These are phyloP conservation scores for Cladophialophora psammophila DNA, from an alignment of 2,329 filamentous ascomycete species.

Conservation along the genomic window DNA sequence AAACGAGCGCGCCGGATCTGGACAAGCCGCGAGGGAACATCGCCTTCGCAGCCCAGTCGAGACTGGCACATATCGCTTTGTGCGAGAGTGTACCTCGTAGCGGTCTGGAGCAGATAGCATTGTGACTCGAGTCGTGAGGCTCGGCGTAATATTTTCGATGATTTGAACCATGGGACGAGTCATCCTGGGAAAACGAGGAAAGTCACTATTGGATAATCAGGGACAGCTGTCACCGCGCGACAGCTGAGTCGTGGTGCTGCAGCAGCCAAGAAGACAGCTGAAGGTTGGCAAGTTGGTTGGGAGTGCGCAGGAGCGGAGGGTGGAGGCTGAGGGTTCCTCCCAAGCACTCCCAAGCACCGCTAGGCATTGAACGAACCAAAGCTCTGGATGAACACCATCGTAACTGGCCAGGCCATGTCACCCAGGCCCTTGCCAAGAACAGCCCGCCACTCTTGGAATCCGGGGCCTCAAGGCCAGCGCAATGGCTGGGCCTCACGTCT, in stretches of 20 bases:
- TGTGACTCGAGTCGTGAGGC: conserved; percentile 8
- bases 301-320: conserved; percentile 22
- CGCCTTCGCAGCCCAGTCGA: conserved; percentile 10
- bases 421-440: conserved; percentile 15
- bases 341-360: conserved; percentile 21
- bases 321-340: conserved; percentile 21
- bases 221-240: neutral
- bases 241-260: conserved; percentile 1
- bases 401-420: conserved; percentile 19
- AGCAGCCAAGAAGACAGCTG: conserved; percentile 16
- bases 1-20: conserved; percentile 4
- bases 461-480: neutral
- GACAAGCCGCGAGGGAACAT: neutral
- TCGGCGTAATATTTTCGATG: conserved; percentile 12
- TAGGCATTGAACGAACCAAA: conserved; percentile 16
- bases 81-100: neutral
- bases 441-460: conserved; percentile 14
- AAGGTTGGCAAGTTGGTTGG: conserved; percentile 9
- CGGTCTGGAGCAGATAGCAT: neutral
- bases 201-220: neutral
- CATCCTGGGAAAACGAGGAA: neutral
- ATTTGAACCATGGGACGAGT: conserved; percentile 1
- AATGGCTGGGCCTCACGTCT: conserved; percentile 10
- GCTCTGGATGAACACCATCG: neutral
- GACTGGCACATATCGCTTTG: neutral